These are phyloP conservation scores for Aspergillus ochraceoroseus DNA, from an alignment of 2,329 filamentous ascomycete genomes.

Conservation along the genomic window DNA sequence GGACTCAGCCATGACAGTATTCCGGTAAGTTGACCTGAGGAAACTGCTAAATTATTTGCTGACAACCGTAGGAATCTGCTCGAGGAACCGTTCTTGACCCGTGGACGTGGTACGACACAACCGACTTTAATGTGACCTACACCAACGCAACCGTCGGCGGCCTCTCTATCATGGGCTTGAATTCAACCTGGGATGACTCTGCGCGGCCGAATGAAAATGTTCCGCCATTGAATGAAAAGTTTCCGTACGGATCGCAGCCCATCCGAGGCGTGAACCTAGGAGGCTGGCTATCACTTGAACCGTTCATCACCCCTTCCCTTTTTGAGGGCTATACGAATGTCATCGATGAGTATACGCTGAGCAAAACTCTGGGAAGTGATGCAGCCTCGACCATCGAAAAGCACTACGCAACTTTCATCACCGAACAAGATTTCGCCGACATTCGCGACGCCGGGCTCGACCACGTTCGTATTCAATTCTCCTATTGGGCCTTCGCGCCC, in stretches of 20 bases:
- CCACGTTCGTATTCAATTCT: slow-evolving; percentile 92
- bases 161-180: slow-evolving; percentile 85
- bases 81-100: slow-evolving; percentile 78
- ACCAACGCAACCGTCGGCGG: slow-evolving; percentile 78
- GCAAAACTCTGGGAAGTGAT: slow-evolving; percentile 61
- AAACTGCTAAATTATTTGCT: background rate
- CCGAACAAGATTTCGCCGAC: slow-evolving; percentile 73
- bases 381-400: slow-evolving; percentile 70
- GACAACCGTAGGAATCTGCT: slow-evolving; percentile 47
- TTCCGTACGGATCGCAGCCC: slow-evolving; percentile 72
- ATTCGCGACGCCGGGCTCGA: slow-evolving; percentile 86
- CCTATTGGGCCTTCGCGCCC: slow-evolving; percentile 86
- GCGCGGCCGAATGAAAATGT: slow-evolving; percentile 71
- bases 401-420: slow-evolving; percentile 87
- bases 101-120: slow-evolving; percentile 84
- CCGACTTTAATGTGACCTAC: slow-evolving; percentile 90
- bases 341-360: slow-evolving; percentile 84
- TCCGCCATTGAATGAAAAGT: slow-evolving; percentile 67
- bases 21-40: slow-evolving; percentile 47
- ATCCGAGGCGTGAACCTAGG: slow-evolving; percentile 89
- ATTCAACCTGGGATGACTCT: slow-evolving; percentile 80
- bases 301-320: slow-evolving; percentile 90
- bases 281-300: slow-evolving; percentile 89
- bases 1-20: slow-evolving; percentile 54
- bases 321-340: slow-evolving; percentile 70